Percentiles rank a stretch among this genome's conserved stretches.
phyloP scores from a whole-genome alignment of 352 stramenopile genomes.

The Globisporangium paroecandrum region DNA sequence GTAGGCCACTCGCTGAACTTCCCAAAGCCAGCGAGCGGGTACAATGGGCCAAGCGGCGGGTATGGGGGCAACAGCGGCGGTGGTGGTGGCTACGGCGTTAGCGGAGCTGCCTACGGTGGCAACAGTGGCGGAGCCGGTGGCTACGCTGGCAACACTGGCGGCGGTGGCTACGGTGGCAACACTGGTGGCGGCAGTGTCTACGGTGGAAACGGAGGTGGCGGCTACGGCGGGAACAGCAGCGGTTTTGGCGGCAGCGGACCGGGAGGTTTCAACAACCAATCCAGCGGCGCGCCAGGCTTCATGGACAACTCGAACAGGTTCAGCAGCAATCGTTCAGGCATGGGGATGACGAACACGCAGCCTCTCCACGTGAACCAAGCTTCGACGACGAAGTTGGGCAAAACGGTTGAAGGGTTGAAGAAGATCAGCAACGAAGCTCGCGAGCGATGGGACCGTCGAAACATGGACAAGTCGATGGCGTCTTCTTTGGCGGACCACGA shows the following conservation, averaged over 20 bases:
- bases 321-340: constrained; percentile 38
- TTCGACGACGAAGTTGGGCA: constrained; percentile 57
- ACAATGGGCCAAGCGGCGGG: constrained; percentile 38
- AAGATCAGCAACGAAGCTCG: constrained; percentile 76
- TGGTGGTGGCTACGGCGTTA: constrained; percentile 27
- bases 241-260: constrained; percentile 5
- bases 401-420: constrained; percentile 77
- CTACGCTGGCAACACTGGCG: not conserved
- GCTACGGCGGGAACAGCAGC: constrained; percentile 18
- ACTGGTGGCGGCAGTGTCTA: not conserved
- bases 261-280: constrained; percentile 20
- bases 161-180: constrained; percentile 5
- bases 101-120: constrained; percentile 2
- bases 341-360: constrained; percentile 51
- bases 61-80: constrained; percentile 38
- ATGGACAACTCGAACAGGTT: constrained; percentile 63
- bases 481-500: constrained; percentile 86
- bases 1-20: constrained; percentile 79
- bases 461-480: constrained; percentile 90
- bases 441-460: constrained; percentile 82
- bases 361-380: constrained; percentile 30
- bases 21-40: constrained; percentile 42
- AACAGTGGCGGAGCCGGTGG: constrained; percentile 2
- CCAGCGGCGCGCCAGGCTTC: constrained; percentile 30
- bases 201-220: constrained; percentile 14